A percentile compares a stretch with the other conserved stretches of the same genome.
These are phyloP conservation scores for Adansonia rubrostipa DNA, from an alignment of 441 rosid species.

Conservation along the genomic window DNA sequence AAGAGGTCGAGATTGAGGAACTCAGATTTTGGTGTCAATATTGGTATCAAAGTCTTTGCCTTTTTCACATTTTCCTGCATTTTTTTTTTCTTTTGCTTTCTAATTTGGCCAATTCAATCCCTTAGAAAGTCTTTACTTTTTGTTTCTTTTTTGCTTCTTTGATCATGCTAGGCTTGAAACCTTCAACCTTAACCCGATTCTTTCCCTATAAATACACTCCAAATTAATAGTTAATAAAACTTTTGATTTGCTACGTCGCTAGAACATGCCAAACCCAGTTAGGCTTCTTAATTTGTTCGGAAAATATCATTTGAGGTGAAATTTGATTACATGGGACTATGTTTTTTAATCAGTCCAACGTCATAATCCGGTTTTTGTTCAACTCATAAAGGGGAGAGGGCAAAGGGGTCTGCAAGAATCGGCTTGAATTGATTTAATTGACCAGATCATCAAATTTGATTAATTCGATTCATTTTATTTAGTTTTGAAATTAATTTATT, in stretches of 20 bases:
- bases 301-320: neutral
- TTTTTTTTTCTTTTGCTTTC: neutral
- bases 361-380: neutral
- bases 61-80: neutral
- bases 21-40: constrained; percentile 88
- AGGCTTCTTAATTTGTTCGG: neutral
- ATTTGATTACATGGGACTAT: neutral
- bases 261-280: neutral
- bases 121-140: neutral
- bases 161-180: neutral
- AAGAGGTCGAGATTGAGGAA: constrained; percentile 58
- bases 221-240: neutral
- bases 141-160: neutral
- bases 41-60: constrained; percentile 51
- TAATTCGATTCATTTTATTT: too few relatives aligned
- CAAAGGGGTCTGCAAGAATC: too few relatives aligned
- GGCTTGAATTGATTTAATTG: too few relatives aligned
- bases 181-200: neutral
- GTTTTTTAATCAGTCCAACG: neutral
- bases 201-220: neutral
- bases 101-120: neutral
- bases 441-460: too few relatives aligned
- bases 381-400: neutral
- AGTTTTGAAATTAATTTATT: too few relatives aligned
- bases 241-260: neutral